phyloP scores from a whole-genome alignment of 345 rosid species.

The Syzygium grande region DNA sequence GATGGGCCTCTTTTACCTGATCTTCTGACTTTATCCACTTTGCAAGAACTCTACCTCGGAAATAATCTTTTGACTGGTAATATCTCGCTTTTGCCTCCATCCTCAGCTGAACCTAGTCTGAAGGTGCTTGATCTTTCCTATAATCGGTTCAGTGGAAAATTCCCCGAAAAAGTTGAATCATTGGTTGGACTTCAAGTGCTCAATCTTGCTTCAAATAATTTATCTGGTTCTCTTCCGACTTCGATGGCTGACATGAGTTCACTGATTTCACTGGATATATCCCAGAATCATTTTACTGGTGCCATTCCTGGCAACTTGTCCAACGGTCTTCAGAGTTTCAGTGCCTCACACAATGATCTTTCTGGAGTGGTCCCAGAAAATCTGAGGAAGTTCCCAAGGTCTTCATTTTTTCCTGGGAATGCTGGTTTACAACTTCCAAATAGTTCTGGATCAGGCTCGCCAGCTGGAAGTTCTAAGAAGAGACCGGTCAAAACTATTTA shows the following conservation, averaged over 20 bases:
- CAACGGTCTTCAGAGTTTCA: slow-evolving; percentile 46
- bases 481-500: slow-evolving; percentile 42
- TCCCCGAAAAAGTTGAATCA: slow-evolving; percentile 64
- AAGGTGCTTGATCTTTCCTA: slow-evolving; percentile 75
- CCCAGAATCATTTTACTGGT: slow-evolving; percentile 75
- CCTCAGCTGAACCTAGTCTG: slow-evolving; percentile 41
- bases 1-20: slow-evolving; percentile 56
- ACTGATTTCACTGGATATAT: slow-evolving; percentile 58
- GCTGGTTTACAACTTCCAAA: slow-evolving; percentile 42
- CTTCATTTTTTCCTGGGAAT: slow-evolving; percentile 92
- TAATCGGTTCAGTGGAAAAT: slow-evolving; percentile 58
- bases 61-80: slow-evolving; percentile 59
- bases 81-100: slow-evolving; percentile 33
- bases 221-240: slow-evolving; percentile 83
- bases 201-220: slow-evolving; percentile 68
- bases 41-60: slow-evolving; percentile 70
- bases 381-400: slow-evolving; percentile 57
- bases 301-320: slow-evolving; percentile 70
- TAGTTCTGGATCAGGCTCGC: slow-evolving; percentile 32
- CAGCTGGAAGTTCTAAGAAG: slow-evolving; percentile 35
- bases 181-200: slow-evolving; percentile 62
- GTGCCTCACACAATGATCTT: slow-evolving; percentile 77
- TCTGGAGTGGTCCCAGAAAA: slow-evolving; percentile 88
- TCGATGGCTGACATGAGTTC: slow-evolving; percentile 62
- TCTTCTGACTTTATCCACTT: slow-evolving; percentile 52